Base-by-base conservation (phyloP, 805 yeast species). In the Peterozyma xylosa region DNA sequence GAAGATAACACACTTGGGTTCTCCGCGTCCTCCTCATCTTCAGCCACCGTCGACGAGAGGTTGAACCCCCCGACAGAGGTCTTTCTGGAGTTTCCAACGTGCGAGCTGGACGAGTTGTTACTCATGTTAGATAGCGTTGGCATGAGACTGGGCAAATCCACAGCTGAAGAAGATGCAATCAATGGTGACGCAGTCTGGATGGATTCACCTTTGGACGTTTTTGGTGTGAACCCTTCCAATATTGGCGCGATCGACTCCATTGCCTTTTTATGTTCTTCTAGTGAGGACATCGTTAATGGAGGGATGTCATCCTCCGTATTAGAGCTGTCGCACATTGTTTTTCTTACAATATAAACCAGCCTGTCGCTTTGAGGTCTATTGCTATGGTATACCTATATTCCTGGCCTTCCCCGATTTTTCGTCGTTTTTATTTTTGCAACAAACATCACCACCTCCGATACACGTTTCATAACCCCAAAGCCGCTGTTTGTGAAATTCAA, bases 161-260 rank as follows among this genome's bases (percentile, higher is more conserved):
- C 42, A 3, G 41, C 38, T 18, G 43, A 39, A 38, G 41, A 40
- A 9, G 44, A 37, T 17, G 37, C 16, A 17, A 45, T 45, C 42
- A 45, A 45, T 2, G 47, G 47, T 6, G 47, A 45, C 11, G 44
- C 45, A 30, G 44, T 45, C 14, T 47, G 42, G 11, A 45, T 62
- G 21, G 61, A 53, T 46, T 64, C 68, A 3, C 66, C 59, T 45
- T 60, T 62, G 0, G 82, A 74, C 0, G 89, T 74, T 55, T 82
- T 85, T 5, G 93, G 93, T 5, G 78, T 73, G 59, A 82, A 86
- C 1, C 77, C 70, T 56, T 82, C 89, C 35, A 86, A 60, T 56
- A 85, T 82, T 2, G 95, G 93, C 1, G 91, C 91, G 37, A 85
- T 78, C 0, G 87, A 74, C 10, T 86, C 90, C 69, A 84, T 80